Base-by-base conservation (phyloP, 139 green algal species). In the Chlorella vulgaris region DNA sequence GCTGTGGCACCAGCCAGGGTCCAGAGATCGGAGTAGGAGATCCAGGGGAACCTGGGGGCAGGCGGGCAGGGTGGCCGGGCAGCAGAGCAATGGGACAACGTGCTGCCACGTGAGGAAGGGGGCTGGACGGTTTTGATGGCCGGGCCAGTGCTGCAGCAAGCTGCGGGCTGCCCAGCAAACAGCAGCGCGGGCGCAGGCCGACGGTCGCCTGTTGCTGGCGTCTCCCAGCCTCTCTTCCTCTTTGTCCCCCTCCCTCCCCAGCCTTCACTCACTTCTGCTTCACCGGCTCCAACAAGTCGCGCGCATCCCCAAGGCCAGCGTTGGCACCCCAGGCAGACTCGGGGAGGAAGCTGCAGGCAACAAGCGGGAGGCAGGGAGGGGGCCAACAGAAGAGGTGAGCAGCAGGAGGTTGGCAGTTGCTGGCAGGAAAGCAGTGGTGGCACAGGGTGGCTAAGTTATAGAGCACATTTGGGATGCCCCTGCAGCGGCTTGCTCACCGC, bases 231-330 rank as follows among this genome's bases (percentile, higher is more conserved):
- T n/a, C n/a, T n/a, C n/a, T n/a, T n/a, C n/a, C n/a, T n/a, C n/a
- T n/a, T n/a, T n/a, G n/a, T n/a, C n/a, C n/a, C n/a, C n/a, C n/a
- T n/a, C n/a, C n/a, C n/a, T n/a, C n/a, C n/a, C n/a, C n/a, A n/a
- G n/a, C n/a, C n/a, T n/a, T n/a, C n/a, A n/a, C 55, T 65, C 55
- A 80, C 33, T 86, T 83, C 40, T 88, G 83, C 87, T 98, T 97
- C 70, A 98, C 88, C 4, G 91, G 92, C 85, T 98, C 94, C 80
- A 98, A 89, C 73, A 96, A 74, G 40, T 94, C 83, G n/a, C 89
- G 86, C 1, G 93, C 92, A 31, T 91, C 65, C 0, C 69, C 71
- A 43, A 98, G 90, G 24, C 95, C 95, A 24, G 90, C 90, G 85
- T 98, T 98, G 68, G 94, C 95, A 24, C 78, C 91, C 79, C 93